Evolutionary conservation across 352 stramenopile genomes (phyloP).

Genomic region (Blastocystis hominis): DNA sequence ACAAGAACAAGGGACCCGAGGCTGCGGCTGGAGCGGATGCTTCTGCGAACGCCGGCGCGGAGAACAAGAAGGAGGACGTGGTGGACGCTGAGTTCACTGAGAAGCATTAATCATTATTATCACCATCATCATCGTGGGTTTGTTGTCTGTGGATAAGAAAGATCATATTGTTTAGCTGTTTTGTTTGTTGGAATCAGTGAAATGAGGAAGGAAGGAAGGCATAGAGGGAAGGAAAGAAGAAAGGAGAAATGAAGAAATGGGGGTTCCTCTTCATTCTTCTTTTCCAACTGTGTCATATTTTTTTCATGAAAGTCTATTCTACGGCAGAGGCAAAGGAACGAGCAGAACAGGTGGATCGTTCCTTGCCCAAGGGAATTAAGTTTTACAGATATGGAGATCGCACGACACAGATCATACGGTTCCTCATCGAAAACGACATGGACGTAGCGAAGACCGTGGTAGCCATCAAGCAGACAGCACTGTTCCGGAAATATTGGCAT

Average conservation of each 20-base stretch:
- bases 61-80: constrained; percentile 76
- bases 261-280: no score
- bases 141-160: neutral
- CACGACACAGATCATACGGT: constrained; percentile 45
- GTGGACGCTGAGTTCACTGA: constrained; percentile 91
- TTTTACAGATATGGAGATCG: constrained; percentile 55
- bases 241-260: no score
- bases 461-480: constrained; percentile 50
- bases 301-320: neutral
- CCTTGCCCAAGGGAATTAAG: neutral
- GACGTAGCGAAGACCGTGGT: constrained; percentile 43
- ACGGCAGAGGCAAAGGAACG: neutral
- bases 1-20: constrained; percentile 68
- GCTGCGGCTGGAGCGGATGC: constrained; percentile 60
- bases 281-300: neutral
- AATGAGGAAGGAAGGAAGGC: neutral
- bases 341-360: constrained; percentile 12
- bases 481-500: constrained; percentile 55
- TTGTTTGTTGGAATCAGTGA: neutral
- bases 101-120: constrained; percentile 70
- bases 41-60: constrained; percentile 61
- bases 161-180: constrained; percentile 39
- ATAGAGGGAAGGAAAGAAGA: no score
- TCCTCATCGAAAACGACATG: constrained; percentile 57
- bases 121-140: neutral